phyloP scores from a whole-genome alignment of 495 filamentous ascomycete genomes.

The Talaromyces trachyspermus region DNA sequence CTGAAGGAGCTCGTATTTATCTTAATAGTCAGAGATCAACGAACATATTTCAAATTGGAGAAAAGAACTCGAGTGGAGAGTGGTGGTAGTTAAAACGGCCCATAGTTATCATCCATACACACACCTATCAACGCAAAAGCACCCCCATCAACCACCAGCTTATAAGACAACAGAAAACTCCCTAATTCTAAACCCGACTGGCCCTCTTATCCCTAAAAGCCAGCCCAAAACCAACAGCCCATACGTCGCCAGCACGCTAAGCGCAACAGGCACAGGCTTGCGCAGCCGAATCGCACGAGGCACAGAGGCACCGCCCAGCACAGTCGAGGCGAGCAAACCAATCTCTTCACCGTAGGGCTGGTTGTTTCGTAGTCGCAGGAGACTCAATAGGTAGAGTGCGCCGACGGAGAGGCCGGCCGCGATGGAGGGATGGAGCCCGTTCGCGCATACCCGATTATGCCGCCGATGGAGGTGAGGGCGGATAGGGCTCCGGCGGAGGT shows the following conservation, averaged over 20 bases:
- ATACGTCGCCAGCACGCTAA: slow-evolving; percentile 59
- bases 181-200: slow-evolving; percentile 8
- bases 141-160: no score
- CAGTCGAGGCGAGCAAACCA: slow-evolving; percentile 67
- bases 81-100: no score
- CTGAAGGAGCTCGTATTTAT: no score
- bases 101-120: no score
- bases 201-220: slow-evolving; percentile 20
- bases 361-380: slow-evolving; percentile 29
- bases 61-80: no score
- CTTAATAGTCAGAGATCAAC: no score
- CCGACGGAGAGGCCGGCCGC: slow-evolving; percentile 78
- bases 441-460: slow-evolving; percentile 73
- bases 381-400: slow-evolving; percentile 44
- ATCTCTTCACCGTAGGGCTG: slow-evolving; percentile 69
- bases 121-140: no score
- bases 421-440: slow-evolving; percentile 79
- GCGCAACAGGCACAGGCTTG: slow-evolving; percentile 68
- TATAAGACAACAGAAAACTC: no score
- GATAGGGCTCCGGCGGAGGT: slow-evolving; percentile 65
- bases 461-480: slow-evolving; percentile 76
- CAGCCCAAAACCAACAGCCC: slow-evolving; percentile 62
- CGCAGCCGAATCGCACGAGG: slow-evolving; percentile 71
- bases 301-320: slow-evolving; percentile 74
- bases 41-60: no score